phyloP scores from a whole-genome alignment of 176 grass and related monocot genomes.

The Musa itinerans region DNA sequence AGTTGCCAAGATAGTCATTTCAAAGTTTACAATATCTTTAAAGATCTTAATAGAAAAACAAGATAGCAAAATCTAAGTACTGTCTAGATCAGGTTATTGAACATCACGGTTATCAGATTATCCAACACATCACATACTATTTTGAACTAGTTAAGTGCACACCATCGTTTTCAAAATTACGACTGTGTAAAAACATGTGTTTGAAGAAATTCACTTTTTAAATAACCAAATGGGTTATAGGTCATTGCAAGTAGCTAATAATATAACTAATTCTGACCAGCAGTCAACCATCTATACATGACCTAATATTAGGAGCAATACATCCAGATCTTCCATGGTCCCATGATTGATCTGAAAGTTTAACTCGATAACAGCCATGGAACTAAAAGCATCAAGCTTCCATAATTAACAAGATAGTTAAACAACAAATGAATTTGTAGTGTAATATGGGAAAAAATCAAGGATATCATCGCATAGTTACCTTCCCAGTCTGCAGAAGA shows the following conservation, averaged over 20 bases:
- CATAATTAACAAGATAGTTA: not conserved
- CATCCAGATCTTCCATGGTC: not conserved
- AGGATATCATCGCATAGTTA: not conserved
- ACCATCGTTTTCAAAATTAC: too few relatives aligned
- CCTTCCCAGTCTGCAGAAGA: conserved; percentile 41
- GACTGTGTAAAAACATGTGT: too few relatives aligned
- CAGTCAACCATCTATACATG: too few relatives aligned
- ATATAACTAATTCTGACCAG: too few relatives aligned
- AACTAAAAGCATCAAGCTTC: not conserved
- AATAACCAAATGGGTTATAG: too few relatives aligned
- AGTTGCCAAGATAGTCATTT: too few relatives aligned
- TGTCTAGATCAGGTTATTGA: not conserved
- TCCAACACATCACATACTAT: too few relatives aligned
- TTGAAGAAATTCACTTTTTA: too few relatives aligned
- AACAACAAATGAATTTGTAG: not conserved
- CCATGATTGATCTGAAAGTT: not conserved
- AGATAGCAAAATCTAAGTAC: not conserved
- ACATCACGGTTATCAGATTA: not conserved
- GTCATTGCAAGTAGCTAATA: too few relatives aligned
- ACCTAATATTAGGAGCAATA: not conserved
- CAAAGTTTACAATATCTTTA: not conserved
- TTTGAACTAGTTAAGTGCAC: too few relatives aligned
- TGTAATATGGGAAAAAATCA: not conserved
- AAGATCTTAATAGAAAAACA: not conserved
- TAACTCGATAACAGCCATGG: not conserved